Percentiles rank a stretch among this genome's conserved stretches.
Conservation (phyloP, 305 asterid genomes). For the Coffea humblotiana region DNA sequence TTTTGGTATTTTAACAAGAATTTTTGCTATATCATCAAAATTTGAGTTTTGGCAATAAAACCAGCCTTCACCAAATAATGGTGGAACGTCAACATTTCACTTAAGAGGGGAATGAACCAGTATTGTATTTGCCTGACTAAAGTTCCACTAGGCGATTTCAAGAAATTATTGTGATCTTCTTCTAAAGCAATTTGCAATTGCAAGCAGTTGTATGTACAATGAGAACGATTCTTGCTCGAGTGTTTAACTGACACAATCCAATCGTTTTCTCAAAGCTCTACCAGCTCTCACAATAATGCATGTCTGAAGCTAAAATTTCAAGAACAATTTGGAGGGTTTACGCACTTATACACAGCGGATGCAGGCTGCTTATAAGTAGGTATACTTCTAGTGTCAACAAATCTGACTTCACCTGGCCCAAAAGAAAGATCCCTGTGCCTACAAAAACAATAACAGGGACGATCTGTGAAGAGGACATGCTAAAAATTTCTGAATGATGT, state of each 20-base stretch:
- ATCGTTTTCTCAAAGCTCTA: neutral
- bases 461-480: neutral
- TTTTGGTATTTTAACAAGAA: no score
- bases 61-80: no score
- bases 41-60: no score
- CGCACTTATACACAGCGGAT: conserved; percentile 78
- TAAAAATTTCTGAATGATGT: neutral
- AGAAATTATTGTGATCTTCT: neutral
- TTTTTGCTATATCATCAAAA: no score
- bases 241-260: neutral
- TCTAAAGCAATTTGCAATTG: no score
- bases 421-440: conserved; percentile 80
- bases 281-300: neutral
- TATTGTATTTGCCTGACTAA: neutral
- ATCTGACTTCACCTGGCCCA: conserved; percentile 80
- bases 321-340: conserved; percentile 79
- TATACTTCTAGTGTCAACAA: conserved; percentile 60
- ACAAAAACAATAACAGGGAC: conserved; percentile 17
- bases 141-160: neutral
- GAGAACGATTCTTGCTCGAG: neutral
- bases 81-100: no score
- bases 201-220: neutral
- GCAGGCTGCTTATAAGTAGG: conserved; percentile 79
- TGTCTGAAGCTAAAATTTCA: conserved; percentile 2
- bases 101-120: no score